Conservation (phyloP, 1,284 basidiomycete genomes). For the Cutaneotrichosporon mucoides region DNA sequence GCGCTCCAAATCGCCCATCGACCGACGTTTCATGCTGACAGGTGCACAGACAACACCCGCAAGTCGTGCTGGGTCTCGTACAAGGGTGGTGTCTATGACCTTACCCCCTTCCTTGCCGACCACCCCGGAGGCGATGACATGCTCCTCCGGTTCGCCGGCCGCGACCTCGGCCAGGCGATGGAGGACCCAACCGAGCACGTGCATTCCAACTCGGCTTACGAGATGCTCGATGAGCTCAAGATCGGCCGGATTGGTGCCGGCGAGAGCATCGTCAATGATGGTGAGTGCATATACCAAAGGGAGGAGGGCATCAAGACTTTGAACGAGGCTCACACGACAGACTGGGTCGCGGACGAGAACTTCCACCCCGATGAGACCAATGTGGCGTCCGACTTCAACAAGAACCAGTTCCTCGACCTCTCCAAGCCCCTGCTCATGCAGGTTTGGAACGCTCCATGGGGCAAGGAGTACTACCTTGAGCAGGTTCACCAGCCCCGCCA, state of each 20-base stretch:
- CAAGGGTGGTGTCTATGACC: slow-evolving; percentile 52
- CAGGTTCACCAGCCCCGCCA: slow-evolving; percentile 97
- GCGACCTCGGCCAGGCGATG: slow-evolving; percentile 80
- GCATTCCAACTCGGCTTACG: slow-evolving; percentile 90
- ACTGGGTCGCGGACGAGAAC: slow-evolving; percentile 81
- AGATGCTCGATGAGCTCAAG: slow-evolving; percentile 81
- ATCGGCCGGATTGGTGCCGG: slow-evolving; percentile 74
- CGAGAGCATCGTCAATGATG: slow-evolving; percentile 70
- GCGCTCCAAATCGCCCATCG: not conserved
- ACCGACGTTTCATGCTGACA: not conserved
- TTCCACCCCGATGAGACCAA: slow-evolving; percentile 87
- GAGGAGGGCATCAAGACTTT: too few species aligned
- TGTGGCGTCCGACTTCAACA: slow-evolving; percentile 68
- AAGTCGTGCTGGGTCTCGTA: slow-evolving; percentile 46
- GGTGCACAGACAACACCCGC: slow-evolving; percentile 34
- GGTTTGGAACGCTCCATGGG: slow-evolving; percentile 47
- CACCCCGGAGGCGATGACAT: slow-evolving; percentile 55
- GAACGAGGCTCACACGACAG: too few species aligned
- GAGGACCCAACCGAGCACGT: slow-evolving; percentile 76
- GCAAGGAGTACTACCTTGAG: slow-evolving; percentile 91
- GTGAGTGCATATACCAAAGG: too few species aligned
- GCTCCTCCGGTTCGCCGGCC: slow-evolving; percentile 65
- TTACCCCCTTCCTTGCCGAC: slow-evolving; percentile 52
- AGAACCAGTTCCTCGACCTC: slow-evolving; percentile 90
- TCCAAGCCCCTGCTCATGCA: slow-evolving; percentile 63